Evolutionary conservation across 2,329 filamentous ascomycete genomes (phyloP).

Genomic region (Teratosphaeria viscida): DNA sequence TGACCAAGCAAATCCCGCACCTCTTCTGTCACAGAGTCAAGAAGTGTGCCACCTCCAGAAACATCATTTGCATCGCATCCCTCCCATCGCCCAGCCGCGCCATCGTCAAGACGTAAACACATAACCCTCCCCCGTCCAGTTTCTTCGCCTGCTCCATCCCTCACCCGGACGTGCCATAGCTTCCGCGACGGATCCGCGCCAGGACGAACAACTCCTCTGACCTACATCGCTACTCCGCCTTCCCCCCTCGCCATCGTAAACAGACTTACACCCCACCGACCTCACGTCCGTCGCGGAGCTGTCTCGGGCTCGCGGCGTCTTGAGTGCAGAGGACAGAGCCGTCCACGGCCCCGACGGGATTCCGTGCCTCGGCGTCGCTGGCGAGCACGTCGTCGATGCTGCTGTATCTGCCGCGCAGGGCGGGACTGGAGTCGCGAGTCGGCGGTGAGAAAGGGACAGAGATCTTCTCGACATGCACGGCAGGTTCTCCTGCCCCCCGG

Average conservation of each 20-base stretch:
- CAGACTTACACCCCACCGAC: neutral
- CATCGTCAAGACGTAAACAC: neutral
- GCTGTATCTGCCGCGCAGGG: neutral
- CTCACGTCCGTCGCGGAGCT: neutral
- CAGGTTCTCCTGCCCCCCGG: neutral
- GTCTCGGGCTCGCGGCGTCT: neutral
- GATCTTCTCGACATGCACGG: too few species aligned
- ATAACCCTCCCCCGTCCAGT: neutral
- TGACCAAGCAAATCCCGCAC: neutral
- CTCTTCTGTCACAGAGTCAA: too few species aligned
- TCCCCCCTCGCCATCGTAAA: neutral
- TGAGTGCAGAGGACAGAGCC: neutral
- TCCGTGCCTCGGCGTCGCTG: neutral
- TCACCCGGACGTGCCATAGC: neutral
- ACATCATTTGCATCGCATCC: too few species aligned
- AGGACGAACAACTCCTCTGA: neutral
- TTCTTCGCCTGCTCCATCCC: neutral
- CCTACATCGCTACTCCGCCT: neutral
- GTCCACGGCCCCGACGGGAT: neutral
- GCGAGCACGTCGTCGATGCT: neutral
- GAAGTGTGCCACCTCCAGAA: too few species aligned
- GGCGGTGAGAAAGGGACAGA: neutral
- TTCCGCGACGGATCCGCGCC: neutral
- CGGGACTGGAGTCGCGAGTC: neutral
- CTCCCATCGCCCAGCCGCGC: neutral